These are phyloP conservation scores for Cordyceps farinosa DNA, from an alignment of 2,329 filamentous ascomycete species.

Conservation along the genomic window DNA sequence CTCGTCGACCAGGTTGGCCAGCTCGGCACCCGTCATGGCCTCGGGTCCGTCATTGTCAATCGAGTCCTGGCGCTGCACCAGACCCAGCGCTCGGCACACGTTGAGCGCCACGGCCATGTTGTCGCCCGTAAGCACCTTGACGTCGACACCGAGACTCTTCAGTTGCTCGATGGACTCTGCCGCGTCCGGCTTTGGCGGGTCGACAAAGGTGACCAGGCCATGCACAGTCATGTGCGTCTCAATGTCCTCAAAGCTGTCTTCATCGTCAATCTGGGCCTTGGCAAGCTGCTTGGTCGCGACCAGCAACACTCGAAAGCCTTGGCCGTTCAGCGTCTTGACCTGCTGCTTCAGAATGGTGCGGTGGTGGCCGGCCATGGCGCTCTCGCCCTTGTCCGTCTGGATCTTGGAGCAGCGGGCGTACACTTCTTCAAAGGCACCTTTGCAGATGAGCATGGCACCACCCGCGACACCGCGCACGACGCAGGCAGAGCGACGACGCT, in stretches of 20 bases:
- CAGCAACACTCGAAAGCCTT: conserved; percentile 26
- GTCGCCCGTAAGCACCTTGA: conserved; percentile 30
- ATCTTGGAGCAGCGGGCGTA: conserved; percentile 23
- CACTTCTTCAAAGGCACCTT: conserved; percentile 30
- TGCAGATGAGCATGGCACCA: conserved; percentile 28
- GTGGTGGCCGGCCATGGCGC: conserved; percentile 21
- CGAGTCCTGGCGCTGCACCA: conserved; percentile 21
- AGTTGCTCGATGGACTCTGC: conserved; percentile 25
- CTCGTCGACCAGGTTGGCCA: conserved; percentile 21
- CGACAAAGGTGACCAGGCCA: conserved; percentile 28
- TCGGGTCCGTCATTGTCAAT: conserved; percentile 22
- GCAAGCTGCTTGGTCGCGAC: conserved; percentile 24
- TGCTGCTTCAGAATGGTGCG: conserved; percentile 20
- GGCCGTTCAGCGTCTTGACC: conserved; percentile 20
- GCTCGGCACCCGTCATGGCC: conserved; percentile 26
- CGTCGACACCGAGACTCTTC: conserved; percentile 25
- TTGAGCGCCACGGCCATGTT: conserved; percentile 28
- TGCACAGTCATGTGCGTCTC: conserved; percentile 27
- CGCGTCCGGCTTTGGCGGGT: conserved; percentile 29
- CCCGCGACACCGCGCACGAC: conserved; percentile 24
- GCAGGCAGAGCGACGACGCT: conserved; percentile 25
- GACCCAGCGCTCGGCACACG: conserved; percentile 25
- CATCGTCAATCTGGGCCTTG: conserved; percentile 19
- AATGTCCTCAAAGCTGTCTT: conserved; percentile 23
- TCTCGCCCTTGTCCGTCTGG: conserved; percentile 19